Evolutionary conservation across 2,329 filamentous ascomycete species (phyloP), one percentile per base, ranked within the genome.

Genomic region (Lasiodiplodia sp.): DNA sequence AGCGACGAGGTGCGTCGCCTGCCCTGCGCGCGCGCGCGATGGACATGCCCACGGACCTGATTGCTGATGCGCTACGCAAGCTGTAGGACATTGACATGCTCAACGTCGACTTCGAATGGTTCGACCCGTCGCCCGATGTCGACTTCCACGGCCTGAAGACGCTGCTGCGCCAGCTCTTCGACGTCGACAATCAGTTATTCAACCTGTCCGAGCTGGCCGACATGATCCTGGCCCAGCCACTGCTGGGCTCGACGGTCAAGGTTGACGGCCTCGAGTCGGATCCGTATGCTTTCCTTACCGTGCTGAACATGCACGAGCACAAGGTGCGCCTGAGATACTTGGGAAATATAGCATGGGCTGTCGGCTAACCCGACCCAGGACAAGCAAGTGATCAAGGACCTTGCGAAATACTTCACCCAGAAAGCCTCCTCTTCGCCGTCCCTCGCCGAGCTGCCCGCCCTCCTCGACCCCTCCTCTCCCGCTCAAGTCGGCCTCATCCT

Each of bases 21-120:
- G 7, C 18, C 44, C 71, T 70, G 38, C 64, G 67, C 52, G 63
- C 51, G 63, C 64, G 25, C 28, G 44, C 53, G 14, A 51, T 49
- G 47, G 18, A 34, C 53, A 49, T 49, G 25, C 49, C 64, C 60
- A 71, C 72, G 47, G 38, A 47, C 5, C 18, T 55, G 37, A 68
- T 63, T 34, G 65, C 58, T 23, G 68, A n/a, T 55, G 63, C 49
- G 55, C 68, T 73, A 66, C 31, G 66, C 56, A 63, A 68, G 49
- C 40, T 51, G 25, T 69, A 97, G 92, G 93, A 97, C 76, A 91
- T 94, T 76, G 92, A 97, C 78, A 91, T 95, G 79, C 89, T 99
- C 72, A 91, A 98, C 77, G 94, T 98, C 69, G 95, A 98, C 72
- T 99, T 99, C 76, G 96, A 99, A 83, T 98, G 94, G 92, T 99